Evolutionary conservation across 2,329 filamentous ascomycete species (phyloP), one percentile per base, ranked within the genome.

Genomic region (Huntiella bhutanensis): DNA sequence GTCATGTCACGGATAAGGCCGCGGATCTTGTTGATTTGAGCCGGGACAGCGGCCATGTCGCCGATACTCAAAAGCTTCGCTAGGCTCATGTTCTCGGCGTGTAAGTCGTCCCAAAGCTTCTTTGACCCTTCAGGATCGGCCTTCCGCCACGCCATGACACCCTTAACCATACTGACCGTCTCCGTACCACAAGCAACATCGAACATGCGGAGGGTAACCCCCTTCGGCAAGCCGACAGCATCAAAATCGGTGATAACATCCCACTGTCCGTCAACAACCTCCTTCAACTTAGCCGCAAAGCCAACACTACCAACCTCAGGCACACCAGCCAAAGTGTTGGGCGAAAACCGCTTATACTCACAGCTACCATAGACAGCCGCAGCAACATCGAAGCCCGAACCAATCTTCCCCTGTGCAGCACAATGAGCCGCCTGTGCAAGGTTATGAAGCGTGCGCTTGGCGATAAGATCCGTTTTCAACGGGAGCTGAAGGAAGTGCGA

Each of bases 151-250:
- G 73, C 71, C 3, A 96, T 69, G 11, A 98, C 83, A 58, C 83
- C 75, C 64, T 88, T 93, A 34, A 95, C 91, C 91, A 98, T 96
- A 11, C 85, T 75, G 0, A 93, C 87, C 5, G 88, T 96, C 65
- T 93, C 75, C 42, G 80, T 88, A 32, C 91, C 91, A 58, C 87
- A 94, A 59, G 92, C 84, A 5, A 98, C 91, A 58, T 98, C 91
- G 57, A 86, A 94, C 80, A 98, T 91, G 50, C 92, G 74, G 53
- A 96, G 68, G 17, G 80, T 73, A 53, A 93, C 65, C 1, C 83
- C 84, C 1, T 60, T 55, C 0, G 88, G 87, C 49, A 96, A 68
- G 55, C 84, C 80, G 32, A 64, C 62, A 13, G 33, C 13, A 32
- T 42, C 19, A 19, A 38, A 33, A 5, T 44, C 22, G 42, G 92